phyloP scores from a whole-genome alignment of 1,284 basidiomycete genomes.

The Leccinum ponderosum region DNA sequence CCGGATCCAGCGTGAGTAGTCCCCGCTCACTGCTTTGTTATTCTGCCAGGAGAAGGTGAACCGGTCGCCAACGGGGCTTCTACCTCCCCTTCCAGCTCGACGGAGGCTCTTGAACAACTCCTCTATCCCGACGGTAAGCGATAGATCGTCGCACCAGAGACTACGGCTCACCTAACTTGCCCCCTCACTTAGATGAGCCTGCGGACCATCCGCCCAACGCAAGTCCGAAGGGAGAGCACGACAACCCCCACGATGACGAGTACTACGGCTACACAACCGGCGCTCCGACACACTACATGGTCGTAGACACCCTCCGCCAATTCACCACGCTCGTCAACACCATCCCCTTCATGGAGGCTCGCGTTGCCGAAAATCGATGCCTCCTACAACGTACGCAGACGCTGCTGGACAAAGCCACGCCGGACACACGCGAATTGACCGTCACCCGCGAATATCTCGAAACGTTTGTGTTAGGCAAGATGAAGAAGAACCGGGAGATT shows the following conservation, averaged over 20 bases:
- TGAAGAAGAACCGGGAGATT: constrained; percentile 31
- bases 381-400: constrained; percentile 21
- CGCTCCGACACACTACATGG: constrained; percentile 25
- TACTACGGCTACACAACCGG: constrained; percentile 12
- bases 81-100: constrained; percentile 12
- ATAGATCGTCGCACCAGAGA: background rate
- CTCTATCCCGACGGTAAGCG: constrained; percentile 15
- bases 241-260: background rate
- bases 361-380: constrained; percentile 20
- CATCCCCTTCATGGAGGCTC: constrained; percentile 21
- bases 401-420: constrained; percentile 16
- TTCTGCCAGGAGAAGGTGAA: constrained; percentile 6
- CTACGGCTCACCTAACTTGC: constrained; percentile 1
- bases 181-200: constrained; percentile 12
- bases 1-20: background rate
- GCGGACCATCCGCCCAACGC: constrained; percentile 1
- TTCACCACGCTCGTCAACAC: constrained; percentile 25
- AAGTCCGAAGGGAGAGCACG: background rate
- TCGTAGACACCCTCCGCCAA: constrained; percentile 30
- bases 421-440: constrained; percentile 22
- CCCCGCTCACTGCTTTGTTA: background rate
- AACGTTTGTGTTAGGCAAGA: constrained; percentile 22
- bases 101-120: constrained; percentile 16
- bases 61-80: background rate
- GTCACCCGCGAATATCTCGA: constrained; percentile 32